Percentiles rank a stretch among this genome's conserved stretches.
These are phyloP conservation scores for Zopfia rhizophila DNA, from an alignment of 2,329 filamentous ascomycete species.

Conservation along the genomic window DNA sequence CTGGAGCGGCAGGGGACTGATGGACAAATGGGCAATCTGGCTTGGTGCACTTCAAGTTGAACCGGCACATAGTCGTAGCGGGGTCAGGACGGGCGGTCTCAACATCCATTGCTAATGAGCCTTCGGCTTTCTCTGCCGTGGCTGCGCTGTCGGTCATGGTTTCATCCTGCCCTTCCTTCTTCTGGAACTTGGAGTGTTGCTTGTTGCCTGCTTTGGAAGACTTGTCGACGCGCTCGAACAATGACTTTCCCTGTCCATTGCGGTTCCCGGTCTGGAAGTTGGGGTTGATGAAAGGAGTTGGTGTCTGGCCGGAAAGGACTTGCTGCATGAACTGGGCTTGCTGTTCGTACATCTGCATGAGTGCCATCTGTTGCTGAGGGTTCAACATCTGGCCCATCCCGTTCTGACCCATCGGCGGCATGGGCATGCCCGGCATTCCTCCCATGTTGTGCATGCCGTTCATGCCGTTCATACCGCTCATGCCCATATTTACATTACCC, in stretches of 20 bases:
- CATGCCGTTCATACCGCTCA: conserved; percentile 57
- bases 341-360: conserved; percentile 83
- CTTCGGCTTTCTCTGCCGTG: conserved; percentile 52
- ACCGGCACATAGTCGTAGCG: conserved; percentile 81
- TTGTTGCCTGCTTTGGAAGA: conserved; percentile 41
- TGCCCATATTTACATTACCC: conserved; percentile 38
- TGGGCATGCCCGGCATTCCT: conserved; percentile 44
- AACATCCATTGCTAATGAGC: conserved; percentile 63
- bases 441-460: conserved; percentile 40
- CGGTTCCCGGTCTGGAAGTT: conserved; percentile 60
- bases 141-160: conserved; percentile 48
- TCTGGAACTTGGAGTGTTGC: conserved; percentile 61
- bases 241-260: conserved; percentile 63
- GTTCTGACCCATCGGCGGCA: conserved; percentile 52
- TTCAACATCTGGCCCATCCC: conserved; percentile 66
- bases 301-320: conserved; percentile 51
- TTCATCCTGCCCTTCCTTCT: conserved; percentile 54
- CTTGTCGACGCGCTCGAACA: conserved; percentile 76
- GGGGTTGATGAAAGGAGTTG: conserved; percentile 64
- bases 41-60: conserved; percentile 88
- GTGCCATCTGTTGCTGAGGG: conserved; percentile 76
- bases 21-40: conserved; percentile 92
- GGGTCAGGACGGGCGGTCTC: conserved; percentile 71
- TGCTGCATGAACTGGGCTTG: conserved; percentile 71
- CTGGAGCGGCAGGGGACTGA: conserved; percentile 89